A percentile compares a stretch with the other conserved stretches of the same genome.
Conservation (phyloP, 2,329 filamentous ascomycete genomes). For the Xylariaceae sp. region DNA sequence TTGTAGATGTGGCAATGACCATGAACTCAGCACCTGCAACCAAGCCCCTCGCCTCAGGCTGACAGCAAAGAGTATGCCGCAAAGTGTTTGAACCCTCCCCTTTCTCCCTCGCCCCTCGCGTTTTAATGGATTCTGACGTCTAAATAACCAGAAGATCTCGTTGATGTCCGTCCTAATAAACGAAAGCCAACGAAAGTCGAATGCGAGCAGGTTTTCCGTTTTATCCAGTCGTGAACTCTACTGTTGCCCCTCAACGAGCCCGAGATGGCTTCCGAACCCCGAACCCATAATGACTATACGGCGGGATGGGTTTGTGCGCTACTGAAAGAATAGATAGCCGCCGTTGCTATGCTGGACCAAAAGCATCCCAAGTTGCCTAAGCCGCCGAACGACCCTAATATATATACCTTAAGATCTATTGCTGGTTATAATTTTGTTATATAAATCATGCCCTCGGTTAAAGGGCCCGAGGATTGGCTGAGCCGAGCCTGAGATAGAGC, state of each 20-base stretch:
- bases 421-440: slow-evolving; percentile 22
- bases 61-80: not conserved
- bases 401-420: slow-evolving; percentile 22
- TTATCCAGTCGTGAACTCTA: too few species aligned
- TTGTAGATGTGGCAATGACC: not conserved
- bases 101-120: not conserved
- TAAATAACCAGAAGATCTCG: not conserved
- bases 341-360: slow-evolving; percentile 20
- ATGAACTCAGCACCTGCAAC: not conserved
- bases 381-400: slow-evolving; percentile 11
- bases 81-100: not conserved
- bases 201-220: too few species aligned
- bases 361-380: slow-evolving; percentile 12
- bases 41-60: not conserved
- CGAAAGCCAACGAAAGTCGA: too few species aligned
- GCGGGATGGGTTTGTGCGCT: slow-evolving; percentile 22
- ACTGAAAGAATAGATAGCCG: slow-evolving; percentile 18
- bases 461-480: too few species aligned
- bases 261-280: not conserved
- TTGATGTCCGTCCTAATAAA: too few species aligned
- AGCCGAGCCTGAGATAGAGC: too few species aligned
- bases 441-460: slow-evolving; percentile 20
- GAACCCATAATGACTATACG: slow-evolving; percentile 15
- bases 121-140: not conserved
- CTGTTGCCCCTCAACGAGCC: too few species aligned